These are phyloP conservation scores for Globisporangium mamillatum DNA, from an alignment of 352 stramenopile genomes.

Conservation along the genomic window DNA sequence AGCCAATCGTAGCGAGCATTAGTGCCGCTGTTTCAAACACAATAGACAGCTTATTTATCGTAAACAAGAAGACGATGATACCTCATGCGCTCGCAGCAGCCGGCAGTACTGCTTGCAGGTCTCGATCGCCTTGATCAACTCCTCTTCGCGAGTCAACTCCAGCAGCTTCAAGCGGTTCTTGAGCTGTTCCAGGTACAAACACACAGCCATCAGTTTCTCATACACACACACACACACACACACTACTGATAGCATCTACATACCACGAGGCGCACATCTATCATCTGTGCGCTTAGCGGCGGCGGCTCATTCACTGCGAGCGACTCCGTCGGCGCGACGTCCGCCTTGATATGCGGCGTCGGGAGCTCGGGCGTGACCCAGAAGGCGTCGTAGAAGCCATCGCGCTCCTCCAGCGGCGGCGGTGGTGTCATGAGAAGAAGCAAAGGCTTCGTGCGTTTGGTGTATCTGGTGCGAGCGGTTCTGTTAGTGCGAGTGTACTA, in stretches of 20 bases:
- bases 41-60: background rate
- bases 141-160: constrained; percentile 13
- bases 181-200: constrained; percentile 2
- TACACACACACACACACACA: background rate
- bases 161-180: constrained; percentile 21
- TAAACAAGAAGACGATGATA: background rate
- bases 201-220: background rate
- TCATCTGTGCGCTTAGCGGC: background rate
- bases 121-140: constrained; percentile 15
- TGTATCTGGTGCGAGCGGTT: background rate
- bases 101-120: constrained; percentile 13
- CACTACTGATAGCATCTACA: background rate
- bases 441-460: background rate
- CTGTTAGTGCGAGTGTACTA: background rate
- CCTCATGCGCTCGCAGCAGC: constrained; percentile 6
- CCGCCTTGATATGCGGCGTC: constrained; percentile 22
- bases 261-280: constrained; percentile 12
- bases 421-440: constrained; percentile 6
- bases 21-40: background rate
- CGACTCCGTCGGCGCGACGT: constrained; percentile 3
- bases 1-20: background rate
- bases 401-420: background rate
- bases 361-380: constrained; percentile 32
- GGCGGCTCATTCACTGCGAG: background rate
- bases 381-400: constrained; percentile 36